Evolutionary conservation across 768 basidiomycete genomes (phyloP), one percentile per base, ranked within the genome.

Genomic region (Tephrocybe sp.): DNA sequence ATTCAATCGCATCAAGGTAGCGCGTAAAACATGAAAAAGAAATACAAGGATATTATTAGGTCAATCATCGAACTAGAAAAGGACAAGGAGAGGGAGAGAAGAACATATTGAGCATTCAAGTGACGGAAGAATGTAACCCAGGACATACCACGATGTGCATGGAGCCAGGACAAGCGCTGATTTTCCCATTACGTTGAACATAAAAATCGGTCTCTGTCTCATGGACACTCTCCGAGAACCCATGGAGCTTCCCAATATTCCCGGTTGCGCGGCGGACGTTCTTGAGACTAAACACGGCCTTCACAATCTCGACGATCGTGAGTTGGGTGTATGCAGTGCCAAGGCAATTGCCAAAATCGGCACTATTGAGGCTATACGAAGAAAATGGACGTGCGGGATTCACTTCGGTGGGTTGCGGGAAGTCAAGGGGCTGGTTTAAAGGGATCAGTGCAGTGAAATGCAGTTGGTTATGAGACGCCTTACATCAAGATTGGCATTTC

Each of bases 251-350:
- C 1, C 80, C 80, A 9, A 70, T 61, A 41, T 65, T 56, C 1
- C 77, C 78, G 11, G 70, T 62, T 1, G 75, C 78, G 27, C 75
- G 73, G 19, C 74, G 71, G 29, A 80, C 50, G 54, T 76, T 76
- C 54, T 70, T 66, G 27, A 73, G 54, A 41, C 52, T 68, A 65
- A 79, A 77, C 24, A 82, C 64, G n/a, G 64, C 66, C 59, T 69
- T 71, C 42, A 80, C 57, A 31, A 74, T 70, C 53, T 78, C 75
- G 3, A 71, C 63, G 23, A 75, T 69, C 8, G 69, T 66, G 37
- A 67, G 62, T 49, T 73, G 66, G 2, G 66, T 61, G 47, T 68
- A 70, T 3, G 61, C 57, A 4, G 57, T 58, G 5, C 74, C 76
- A 4, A 69, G 66, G 44, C 72, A 74, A 23, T 56, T 59, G 53